Conservation (phyloP, 2,329 filamentous ascomycete species). For the Phyllosticta citribraziliensis region DNA sequence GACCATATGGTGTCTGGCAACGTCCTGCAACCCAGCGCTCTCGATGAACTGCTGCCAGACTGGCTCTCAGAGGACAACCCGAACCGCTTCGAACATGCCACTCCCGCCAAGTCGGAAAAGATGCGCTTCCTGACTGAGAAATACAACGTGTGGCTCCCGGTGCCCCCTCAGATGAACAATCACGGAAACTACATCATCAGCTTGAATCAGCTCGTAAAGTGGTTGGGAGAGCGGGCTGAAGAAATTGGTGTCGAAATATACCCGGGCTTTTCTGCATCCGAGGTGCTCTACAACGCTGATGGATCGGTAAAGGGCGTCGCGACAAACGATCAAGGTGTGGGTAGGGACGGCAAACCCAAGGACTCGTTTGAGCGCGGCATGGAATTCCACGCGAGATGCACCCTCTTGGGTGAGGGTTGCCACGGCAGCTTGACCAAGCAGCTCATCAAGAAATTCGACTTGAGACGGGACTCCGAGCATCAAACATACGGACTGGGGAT, state of each 20-base stretch:
- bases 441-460: constrained; percentile 85
- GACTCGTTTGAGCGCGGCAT: constrained; percentile 91
- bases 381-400: constrained; percentile 92
- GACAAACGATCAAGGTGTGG: constrained; percentile 87
- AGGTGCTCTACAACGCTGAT: constrained; percentile 78
- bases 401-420: constrained; percentile 87
- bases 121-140: constrained; percentile 92
- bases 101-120: constrained; percentile 70
- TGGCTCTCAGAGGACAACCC: constrained; percentile 88
- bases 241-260: constrained; percentile 94
- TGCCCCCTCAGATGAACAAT: constrained; percentile 96
- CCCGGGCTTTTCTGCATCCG: constrained; percentile 87
- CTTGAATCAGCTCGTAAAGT: constrained; percentile 88
- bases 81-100: constrained; percentile 76
- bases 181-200: constrained; percentile 96
- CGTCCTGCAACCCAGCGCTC: constrained; percentile 78
- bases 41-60: constrained; percentile 85
- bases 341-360: constrained; percentile 72
- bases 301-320: constrained; percentile 89
- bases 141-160: constrained; percentile 66
- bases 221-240: constrained; percentile 93
- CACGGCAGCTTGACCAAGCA: constrained; percentile 94
- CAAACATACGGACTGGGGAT: constrained; percentile 93
- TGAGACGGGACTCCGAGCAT: constrained; percentile 78
- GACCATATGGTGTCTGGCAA: constrained; percentile 94